These are phyloP conservation scores for Solanum lignicaule DNA, from an alignment of 257 asterid genomes.

Conservation along the genomic window DNA sequence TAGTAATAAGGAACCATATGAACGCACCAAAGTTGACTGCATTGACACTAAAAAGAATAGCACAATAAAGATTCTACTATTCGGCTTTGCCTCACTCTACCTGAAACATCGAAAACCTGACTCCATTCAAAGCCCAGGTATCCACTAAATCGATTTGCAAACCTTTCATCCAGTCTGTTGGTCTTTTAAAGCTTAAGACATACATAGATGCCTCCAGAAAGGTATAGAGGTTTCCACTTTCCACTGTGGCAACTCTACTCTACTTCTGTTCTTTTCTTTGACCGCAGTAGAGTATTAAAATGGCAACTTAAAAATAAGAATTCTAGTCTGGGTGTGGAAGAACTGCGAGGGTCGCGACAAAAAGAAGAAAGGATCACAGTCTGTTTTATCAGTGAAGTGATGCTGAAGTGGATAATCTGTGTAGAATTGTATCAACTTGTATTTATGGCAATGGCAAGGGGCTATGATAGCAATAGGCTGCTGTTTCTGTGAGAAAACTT, in stretches of 20 bases:
- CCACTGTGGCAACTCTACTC: neutral
- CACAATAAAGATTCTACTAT: neutral
- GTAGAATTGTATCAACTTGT: neutral
- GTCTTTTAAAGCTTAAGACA: neutral
- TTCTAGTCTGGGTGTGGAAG: neutral
- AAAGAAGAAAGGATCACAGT: neutral
- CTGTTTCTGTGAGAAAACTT: neutral
- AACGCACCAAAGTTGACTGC: neutral
- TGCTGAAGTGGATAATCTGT: neutral
- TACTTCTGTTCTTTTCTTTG: neutral
- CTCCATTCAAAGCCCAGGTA: neutral
- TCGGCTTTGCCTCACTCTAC: neutral
- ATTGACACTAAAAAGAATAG: neutral
- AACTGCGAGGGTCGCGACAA: neutral
- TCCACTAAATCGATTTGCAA: neutral
- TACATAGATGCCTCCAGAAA: neutral
- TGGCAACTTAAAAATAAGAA: neutral
- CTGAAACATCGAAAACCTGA: neutral
- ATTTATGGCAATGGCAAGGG: neutral
- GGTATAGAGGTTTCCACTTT: neutral
- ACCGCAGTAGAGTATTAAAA: neutral
- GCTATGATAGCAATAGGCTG: neutral
- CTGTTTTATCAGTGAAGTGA: neutral
- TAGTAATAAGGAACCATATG: neutral
- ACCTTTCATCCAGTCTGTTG: neutral